Percentiles rank a stretch among this genome's conserved stretches.
These are phyloP conservation scores for Alternaria gaisen DNA, from an alignment of 2,329 filamentous ascomycete species.

Conservation along the genomic window DNA sequence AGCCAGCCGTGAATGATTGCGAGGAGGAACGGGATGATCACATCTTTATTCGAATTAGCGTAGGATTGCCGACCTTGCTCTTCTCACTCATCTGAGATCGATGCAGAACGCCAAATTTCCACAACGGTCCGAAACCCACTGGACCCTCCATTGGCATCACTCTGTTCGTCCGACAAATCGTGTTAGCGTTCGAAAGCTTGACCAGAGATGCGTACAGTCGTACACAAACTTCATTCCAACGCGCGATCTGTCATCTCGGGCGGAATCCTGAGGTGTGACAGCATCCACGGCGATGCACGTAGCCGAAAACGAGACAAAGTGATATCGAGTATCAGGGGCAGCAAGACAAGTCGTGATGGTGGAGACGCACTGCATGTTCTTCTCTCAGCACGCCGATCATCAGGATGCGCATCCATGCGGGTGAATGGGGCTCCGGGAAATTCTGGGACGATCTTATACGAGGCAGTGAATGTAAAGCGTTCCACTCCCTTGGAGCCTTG, in stretches of 20 bases:
- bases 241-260: background rate
- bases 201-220: background rate
- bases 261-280: background rate
- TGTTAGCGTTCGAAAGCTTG: background rate
- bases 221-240: background rate
- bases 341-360: background rate
- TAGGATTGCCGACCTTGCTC: background rate
- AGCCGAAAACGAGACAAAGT: background rate
- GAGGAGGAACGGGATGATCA: background rate
- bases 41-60: background rate
- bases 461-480: conserved; percentile 2
- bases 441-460: background rate
- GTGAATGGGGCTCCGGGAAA: background rate
- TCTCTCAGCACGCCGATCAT: background rate
- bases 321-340: background rate
- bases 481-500: background rate
- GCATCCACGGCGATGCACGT: background rate
- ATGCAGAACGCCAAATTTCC: background rate
- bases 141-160: background rate
- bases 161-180: background rate
- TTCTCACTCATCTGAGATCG: background rate
- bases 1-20: background rate
- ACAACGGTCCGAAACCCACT: background rate
- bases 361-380: background rate
- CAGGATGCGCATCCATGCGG: background rate